These are phyloP conservation scores for Tetracladium setigerum DNA, from an alignment of 495 filamentous ascomycete species.

Conservation along the genomic window DNA sequence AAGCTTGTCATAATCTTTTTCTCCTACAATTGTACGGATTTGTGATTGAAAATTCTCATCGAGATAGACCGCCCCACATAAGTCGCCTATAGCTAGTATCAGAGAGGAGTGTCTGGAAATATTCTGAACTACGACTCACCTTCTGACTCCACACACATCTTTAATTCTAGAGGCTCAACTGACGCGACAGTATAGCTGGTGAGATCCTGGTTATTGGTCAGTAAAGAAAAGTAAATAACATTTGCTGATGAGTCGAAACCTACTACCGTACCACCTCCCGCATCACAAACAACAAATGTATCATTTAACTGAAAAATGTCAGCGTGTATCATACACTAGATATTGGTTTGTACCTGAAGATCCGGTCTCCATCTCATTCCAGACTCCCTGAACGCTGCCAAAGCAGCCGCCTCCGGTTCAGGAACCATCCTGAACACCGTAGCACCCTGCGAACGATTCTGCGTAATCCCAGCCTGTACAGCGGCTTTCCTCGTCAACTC, in stretches of 20 bases:
- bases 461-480: background rate
- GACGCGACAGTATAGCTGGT: constrained; percentile 2
- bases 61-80: constrained; percentile 6
- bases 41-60: constrained; percentile 3
- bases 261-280: constrained; percentile 17
- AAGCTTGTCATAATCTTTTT: background rate
- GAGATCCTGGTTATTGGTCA: constrained; percentile 4
- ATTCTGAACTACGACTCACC: background rate
- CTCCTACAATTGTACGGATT: background rate
- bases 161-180: background rate
- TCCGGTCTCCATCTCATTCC: constrained; percentile 1
- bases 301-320: constrained; percentile 3
- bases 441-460: background rate
- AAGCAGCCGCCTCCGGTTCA: constrained; percentile 2
- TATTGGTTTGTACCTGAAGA: too few relatives aligned
- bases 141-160: constrained; percentile 2
- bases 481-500: constrained; percentile 1
- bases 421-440: background rate
- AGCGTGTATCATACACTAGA: background rate
- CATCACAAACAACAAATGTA: constrained; percentile 10
- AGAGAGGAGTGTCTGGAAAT: background rate
- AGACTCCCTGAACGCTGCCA: background rate
- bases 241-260: background rate
- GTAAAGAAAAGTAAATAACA: constrained; percentile 4
- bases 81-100: background rate